Evolutionary conservation across 768 basidiomycete species (phyloP).

Genomic region (Pisolithus orientalis): DNA sequence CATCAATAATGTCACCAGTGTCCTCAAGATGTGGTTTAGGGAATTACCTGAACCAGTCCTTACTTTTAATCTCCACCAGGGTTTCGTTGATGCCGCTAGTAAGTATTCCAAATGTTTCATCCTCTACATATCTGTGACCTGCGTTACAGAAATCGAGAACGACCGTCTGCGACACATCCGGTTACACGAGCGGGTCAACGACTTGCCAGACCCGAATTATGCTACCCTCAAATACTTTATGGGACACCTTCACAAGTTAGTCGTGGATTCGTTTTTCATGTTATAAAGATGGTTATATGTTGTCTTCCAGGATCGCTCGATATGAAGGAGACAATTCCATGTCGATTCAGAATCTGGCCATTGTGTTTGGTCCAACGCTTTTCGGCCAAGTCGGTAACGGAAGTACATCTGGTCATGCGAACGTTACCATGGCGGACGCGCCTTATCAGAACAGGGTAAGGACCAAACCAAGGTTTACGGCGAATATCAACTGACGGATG

Average conservation of each 20-base stretch:
- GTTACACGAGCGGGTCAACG: constrained; percentile 94
- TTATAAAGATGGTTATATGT: constrained; percentile 5
- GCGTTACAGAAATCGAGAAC: constrained; percentile 72
- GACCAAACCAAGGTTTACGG: background rate
- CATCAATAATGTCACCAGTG: constrained; percentile 94
- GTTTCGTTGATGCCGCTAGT: constrained; percentile 96
- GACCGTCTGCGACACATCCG: constrained; percentile 93
- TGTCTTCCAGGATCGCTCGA: constrained; percentile 57
- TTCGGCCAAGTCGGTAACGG: constrained; percentile 58
- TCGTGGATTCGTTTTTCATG: background rate
- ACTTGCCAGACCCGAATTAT: constrained; percentile 97
- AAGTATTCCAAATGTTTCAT: constrained; percentile 26
- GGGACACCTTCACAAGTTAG: constrained; percentile 87
- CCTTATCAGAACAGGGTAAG: constrained; percentile 66
- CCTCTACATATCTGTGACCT: background rate
- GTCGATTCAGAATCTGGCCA: constrained; percentile 88
- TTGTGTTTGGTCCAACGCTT: constrained; percentile 97
- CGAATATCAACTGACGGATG: constrained; percentile 7
- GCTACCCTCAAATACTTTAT: constrained; percentile 94
- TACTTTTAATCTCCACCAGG: constrained; percentile 77
- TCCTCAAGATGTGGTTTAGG: constrained; percentile 91
- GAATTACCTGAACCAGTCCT: constrained; percentile 93
- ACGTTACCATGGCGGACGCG: constrained; percentile 62
- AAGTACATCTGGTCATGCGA: constrained; percentile 39
- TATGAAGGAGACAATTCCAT: constrained; percentile 80